Conservation (phyloP, 345 rosid species). For the Noccaea caerulescens region DNA sequence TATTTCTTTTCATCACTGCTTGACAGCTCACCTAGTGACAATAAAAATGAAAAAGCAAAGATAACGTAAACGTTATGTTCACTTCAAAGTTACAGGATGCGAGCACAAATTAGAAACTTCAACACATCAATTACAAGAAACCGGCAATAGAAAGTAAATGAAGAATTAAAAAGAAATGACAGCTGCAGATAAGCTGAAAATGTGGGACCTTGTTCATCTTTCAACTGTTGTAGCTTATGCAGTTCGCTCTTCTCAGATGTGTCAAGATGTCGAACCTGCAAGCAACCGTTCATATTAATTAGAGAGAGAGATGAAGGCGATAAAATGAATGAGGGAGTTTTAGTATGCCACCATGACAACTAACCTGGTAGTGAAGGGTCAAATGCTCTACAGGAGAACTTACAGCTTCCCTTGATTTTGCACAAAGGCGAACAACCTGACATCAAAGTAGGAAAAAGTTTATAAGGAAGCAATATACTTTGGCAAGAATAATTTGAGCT, state of each 20-base stretch:
- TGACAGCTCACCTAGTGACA: conserved; percentile 81
- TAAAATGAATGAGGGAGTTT: conserved; percentile 19
- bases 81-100: background rate
- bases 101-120: background rate
- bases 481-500: background rate
- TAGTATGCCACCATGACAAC: conserved; percentile 19
- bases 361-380: conserved; percentile 99
- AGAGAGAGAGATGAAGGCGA: conserved; percentile 11
- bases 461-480: background rate
- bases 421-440: conserved; percentile 97
- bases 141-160: conserved; percentile 22
- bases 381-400: conserved; percentile 99
- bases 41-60: conserved; percentile 1
- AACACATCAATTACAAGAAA: conserved; percentile 2
- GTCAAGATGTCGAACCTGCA: conserved; percentile 97
- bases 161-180: conserved; percentile 5
- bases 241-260: conserved; percentile 99
- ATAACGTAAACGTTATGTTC: conserved; percentile 5
- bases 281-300: conserved; percentile 24
- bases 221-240: conserved; percentile 95
- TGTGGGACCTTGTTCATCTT: conserved; percentile 95
- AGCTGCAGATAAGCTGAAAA: conserved; percentile 17
- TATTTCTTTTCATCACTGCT: conserved; percentile 99
- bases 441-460: conserved; percentile 24
- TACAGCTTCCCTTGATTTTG: conserved; percentile 99